Conservation (phyloP, 2,329 filamentous ascomycete genomes). For the Chrysoporthe puriensis region DNA sequence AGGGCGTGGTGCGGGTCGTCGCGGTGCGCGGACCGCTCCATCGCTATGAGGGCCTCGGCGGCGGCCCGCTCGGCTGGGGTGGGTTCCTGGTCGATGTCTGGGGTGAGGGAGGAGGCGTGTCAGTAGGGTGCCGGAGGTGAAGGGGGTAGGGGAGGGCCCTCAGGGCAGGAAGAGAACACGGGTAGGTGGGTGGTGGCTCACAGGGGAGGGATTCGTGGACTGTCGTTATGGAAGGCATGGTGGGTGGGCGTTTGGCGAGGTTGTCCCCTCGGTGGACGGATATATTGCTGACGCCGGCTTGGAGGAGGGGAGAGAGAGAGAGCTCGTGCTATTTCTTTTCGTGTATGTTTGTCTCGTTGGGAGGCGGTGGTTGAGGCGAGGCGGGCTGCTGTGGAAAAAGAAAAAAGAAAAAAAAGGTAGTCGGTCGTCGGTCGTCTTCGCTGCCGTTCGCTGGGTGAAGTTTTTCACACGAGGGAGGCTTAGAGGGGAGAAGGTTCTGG, state of each 20-base stretch:
- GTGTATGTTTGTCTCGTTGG: not conserved
- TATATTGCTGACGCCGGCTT: not conserved
- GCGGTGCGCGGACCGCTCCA: conserved; percentile 58
- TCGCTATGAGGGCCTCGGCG: conserved; percentile 70
- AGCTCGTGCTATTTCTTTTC: not conserved
- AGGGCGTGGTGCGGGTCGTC: conserved; percentile 58
- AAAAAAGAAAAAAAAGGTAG: not conserved
- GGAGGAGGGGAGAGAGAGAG: not conserved
- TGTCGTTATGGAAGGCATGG: conserved; percentile 69
- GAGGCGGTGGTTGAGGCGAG: not conserved
- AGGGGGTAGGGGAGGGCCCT: not conserved
- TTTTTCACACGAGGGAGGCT: conserved; percentile 2
- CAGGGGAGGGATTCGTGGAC: conserved; percentile 82
- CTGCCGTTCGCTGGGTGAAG: not conserved
- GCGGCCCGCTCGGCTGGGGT: conserved; percentile 64
- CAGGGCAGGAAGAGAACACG: conserved; percentile 27
- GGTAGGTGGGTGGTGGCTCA: conserved; percentile 46
- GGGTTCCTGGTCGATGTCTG: conserved; percentile 82
- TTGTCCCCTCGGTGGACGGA: not conserved
- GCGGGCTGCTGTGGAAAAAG: not conserved
- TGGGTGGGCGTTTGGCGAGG: conserved; percentile 28
- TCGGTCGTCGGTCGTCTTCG: not conserved
- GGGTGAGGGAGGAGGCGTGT: conserved; percentile 27
- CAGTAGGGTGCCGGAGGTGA: not conserved
- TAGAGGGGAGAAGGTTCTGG: not conserved